These are phyloP conservation scores for Verticillium isaacii DNA, from an alignment of 2,329 filamentous ascomycete species.

Conservation along the genomic window DNA sequence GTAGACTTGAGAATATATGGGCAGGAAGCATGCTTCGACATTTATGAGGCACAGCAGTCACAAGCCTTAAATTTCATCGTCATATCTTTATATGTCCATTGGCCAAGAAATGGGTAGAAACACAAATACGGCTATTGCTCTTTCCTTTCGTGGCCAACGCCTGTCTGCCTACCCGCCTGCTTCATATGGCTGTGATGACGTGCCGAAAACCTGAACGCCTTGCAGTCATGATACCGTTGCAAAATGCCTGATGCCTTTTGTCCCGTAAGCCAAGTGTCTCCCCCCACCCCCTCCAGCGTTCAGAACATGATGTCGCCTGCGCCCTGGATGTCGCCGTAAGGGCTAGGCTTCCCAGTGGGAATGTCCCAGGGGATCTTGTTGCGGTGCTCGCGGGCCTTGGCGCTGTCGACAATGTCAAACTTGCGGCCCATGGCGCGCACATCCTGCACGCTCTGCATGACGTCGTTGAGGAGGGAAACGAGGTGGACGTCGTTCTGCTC, in stretches of 20 bases:
- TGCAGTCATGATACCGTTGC: conserved; percentile 1
- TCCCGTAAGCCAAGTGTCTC: neutral
- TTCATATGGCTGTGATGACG: neutral
- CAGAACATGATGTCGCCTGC: conserved; percentile 20
- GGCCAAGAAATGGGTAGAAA: neutral
- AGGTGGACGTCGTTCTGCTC: conserved; percentile 83
- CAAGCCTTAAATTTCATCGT: neutral
- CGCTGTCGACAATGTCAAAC: conserved; percentile 53
- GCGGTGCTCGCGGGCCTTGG: conserved; percentile 17
- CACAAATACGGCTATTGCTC: neutral
- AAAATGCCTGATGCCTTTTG: neutral
- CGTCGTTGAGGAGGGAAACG: conserved; percentile 67
- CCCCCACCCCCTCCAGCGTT: neutral
- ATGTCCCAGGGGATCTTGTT: neutral
- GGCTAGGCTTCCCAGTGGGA: conserved; percentile 6
- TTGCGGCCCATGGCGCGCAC: conserved; percentile 74
- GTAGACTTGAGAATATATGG: too few relatives aligned
- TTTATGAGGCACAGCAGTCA: too few relatives aligned
- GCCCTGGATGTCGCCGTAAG: conserved; percentile 13
- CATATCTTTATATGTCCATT: neutral
- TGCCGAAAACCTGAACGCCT: conserved; percentile 1
- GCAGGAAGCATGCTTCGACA: too few relatives aligned
- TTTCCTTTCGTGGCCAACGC: neutral
- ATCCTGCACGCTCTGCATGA: conserved; percentile 68
- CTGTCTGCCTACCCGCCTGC: neutral